Evolutionary conservation across 176 grass and related monocot species (phyloP).

Genomic region (Oryza meridionalis): DNA sequence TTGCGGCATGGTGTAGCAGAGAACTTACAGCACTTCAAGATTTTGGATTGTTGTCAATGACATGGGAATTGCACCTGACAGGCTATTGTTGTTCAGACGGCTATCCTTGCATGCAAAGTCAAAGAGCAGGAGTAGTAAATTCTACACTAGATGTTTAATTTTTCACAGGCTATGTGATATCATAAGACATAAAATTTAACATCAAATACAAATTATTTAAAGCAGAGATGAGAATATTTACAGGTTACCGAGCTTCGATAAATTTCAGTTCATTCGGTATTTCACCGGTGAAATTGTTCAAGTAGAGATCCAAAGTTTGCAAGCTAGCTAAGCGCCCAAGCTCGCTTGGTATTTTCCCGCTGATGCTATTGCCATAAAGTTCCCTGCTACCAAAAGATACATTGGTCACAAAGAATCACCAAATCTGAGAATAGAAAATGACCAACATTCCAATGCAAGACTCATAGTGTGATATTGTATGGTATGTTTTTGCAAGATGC

Average conservation of each 20-base stretch:
- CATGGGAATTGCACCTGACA: conserved; percentile 38
- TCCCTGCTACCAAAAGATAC: conserved; percentile 30
- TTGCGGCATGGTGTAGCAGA: not conserved
- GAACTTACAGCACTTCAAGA: conserved; percentile 57
- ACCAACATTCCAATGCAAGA: not conserved
- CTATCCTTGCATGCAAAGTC: conserved; percentile 36
- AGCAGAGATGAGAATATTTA: conserved; percentile 23
- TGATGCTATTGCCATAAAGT: conserved; percentile 53
- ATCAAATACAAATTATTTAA: not conserved
- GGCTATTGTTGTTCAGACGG: conserved; percentile 58
- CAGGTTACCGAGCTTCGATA: conserved; percentile 44
- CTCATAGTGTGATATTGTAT: no score
- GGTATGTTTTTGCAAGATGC: not conserved
- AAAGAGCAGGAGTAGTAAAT: not conserved
- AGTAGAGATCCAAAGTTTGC: conserved; percentile 58
- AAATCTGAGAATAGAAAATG: not conserved
- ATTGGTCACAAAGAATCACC: not conserved
- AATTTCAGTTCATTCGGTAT: conserved; percentile 42
- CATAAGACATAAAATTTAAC: not conserved
- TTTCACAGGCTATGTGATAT: no score
- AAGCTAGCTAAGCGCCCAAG: conserved; percentile 46
- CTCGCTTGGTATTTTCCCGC: conserved; percentile 40
- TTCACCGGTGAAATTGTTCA: conserved; percentile 41
- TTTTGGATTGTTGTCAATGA: conserved; percentile 41
- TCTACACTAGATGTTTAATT: not conserved